Evolutionary conservation across 805 yeast species (phyloP).

Genomic region (Kuraishia floccosa): DNA sequence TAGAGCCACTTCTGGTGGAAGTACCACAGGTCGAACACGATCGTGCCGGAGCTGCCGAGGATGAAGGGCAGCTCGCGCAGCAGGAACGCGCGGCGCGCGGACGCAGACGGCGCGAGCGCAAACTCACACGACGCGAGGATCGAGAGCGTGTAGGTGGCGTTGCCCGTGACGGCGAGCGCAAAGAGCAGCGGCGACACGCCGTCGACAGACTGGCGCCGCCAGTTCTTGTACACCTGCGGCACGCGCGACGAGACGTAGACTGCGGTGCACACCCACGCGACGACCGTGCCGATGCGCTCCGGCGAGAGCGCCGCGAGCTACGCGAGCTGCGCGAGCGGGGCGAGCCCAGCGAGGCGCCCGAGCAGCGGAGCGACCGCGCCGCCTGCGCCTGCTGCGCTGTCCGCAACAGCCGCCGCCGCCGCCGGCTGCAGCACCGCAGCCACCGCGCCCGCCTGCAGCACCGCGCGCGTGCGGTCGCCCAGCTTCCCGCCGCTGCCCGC

Average conservation of each 20-base stretch:
- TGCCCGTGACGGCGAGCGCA: slow-evolving; percentile 69
- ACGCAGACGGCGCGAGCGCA: slow-evolving; percentile 21
- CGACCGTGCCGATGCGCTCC: slow-evolving; percentile 17
- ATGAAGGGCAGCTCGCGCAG: slow-evolving; percentile 70
- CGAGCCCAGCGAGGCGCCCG: not conserved
- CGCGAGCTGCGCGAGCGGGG: not conserved
- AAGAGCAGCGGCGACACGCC: slow-evolving; percentile 79
- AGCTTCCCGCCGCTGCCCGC: not conserved
- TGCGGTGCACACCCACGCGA: slow-evolving; percentile 74
- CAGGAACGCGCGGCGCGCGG: slow-evolving; percentile 31
- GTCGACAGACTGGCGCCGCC: slow-evolving; percentile 67
- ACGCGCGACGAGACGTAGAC: slow-evolving; percentile 71
- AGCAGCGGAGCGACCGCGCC: not conserved
- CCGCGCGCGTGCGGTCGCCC: not conserved
- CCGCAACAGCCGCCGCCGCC: not conserved
- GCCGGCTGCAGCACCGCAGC: not conserved
- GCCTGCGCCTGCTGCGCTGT: not conserved
- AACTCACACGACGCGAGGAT: slow-evolving; percentile 58
- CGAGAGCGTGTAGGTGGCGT: slow-evolving; percentile 64
- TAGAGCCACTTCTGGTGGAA: slow-evolving; percentile 46
- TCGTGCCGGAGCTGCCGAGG: slow-evolving; percentile 79
- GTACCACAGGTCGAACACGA: slow-evolving; percentile 61
- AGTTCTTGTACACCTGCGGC: slow-evolving; percentile 78
- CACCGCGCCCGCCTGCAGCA: not conserved
- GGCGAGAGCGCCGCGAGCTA: not conserved